Percentiles rank a stretch among this genome's conserved stretches.
phyloP scores from a whole-genome alignment of 179 eudicot species.

The Amaranthus tricolor region DNA sequence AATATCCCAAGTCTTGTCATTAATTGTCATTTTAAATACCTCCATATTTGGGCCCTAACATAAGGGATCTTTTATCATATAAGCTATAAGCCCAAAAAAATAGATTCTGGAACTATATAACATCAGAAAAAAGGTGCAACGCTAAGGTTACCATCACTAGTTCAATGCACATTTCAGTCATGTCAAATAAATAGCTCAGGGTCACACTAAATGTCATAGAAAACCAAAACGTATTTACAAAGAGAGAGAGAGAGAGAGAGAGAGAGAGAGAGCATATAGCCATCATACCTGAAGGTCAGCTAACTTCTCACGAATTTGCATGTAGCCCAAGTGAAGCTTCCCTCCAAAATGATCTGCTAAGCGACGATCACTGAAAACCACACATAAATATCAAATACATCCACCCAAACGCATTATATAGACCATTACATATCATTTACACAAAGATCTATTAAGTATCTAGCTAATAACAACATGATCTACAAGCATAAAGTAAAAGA shows the following conservation, averaged over 20 bases:
- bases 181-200: conserved; percentile 1
- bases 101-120: background rate
- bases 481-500: conserved; percentile 68
- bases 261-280: background rate
- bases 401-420: conserved; percentile 14
- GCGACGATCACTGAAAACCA: conserved; percentile 87
- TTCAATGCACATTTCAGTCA: background rate
- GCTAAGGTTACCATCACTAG: background rate
- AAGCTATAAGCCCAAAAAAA: background rate
- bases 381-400: conserved; percentile 29
- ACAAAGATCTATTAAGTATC: conserved; percentile 28
- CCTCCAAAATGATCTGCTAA: conserved; percentile 99
- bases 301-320: conserved; percentile 97
- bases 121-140: background rate
- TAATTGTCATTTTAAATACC: background rate
- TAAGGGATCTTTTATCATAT: conserved; percentile 8
- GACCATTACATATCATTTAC: conserved; percentile 1
- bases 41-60: conserved; percentile 13
- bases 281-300: conserved; percentile 79
- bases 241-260: background rate
- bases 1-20: background rate
- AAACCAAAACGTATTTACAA: background rate
- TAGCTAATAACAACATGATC: conserved; percentile 57
- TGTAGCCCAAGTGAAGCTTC: conserved; percentile 95
- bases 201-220: conserved; percentile 9